A percentile compares a stretch with the other conserved stretches of the same genome.
These are phyloP conservation scores for Metschnikowia similis DNA, from an alignment of 805 yeast genomes.

Conservation along the genomic window DNA sequence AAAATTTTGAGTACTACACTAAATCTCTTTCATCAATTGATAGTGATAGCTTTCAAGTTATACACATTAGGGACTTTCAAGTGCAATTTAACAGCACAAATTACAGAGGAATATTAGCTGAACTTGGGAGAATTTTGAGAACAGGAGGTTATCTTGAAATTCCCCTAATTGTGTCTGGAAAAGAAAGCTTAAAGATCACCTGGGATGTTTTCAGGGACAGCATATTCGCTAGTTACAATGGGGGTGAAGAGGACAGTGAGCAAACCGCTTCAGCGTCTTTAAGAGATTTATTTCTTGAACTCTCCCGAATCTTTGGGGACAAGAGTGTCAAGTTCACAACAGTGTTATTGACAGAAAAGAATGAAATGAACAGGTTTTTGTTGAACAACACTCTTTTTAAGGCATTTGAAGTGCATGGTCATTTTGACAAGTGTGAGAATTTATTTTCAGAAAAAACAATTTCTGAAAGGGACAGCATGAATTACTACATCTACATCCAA, in stretches of 20 bases:
- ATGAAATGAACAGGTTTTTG: constrained; percentile 29
- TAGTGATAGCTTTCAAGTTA: constrained; percentile 29
- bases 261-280: not conserved
- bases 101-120: constrained; percentile 22
- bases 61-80: constrained; percentile 35
- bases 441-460: constrained; percentile 16
- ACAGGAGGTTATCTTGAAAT: constrained; percentile 33
- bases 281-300: constrained; percentile 17
- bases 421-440: constrained; percentile 24
- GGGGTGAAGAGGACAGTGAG: not conserved
- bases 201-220: constrained; percentile 2
- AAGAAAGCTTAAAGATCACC: not conserved
- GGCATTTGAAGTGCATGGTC: constrained; percentile 32
- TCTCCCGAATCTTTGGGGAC: constrained; percentile 28
- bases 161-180: constrained; percentile 18
- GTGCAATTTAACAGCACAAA: constrained; percentile 29
- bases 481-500: constrained; percentile 23
- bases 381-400: constrained; percentile 21
- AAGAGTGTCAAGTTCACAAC: constrained; percentile 29
- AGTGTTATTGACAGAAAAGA: constrained; percentile 25
- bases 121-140: constrained; percentile 34
- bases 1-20: constrained; percentile 16
- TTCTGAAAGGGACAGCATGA: constrained; percentile 11
- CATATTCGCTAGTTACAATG: not conserved
- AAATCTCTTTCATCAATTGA: constrained; percentile 23